These are phyloP conservation scores for Raddia distichophylla DNA, from an alignment of 176 grass and related monocot species.

Conservation along the genomic window DNA sequence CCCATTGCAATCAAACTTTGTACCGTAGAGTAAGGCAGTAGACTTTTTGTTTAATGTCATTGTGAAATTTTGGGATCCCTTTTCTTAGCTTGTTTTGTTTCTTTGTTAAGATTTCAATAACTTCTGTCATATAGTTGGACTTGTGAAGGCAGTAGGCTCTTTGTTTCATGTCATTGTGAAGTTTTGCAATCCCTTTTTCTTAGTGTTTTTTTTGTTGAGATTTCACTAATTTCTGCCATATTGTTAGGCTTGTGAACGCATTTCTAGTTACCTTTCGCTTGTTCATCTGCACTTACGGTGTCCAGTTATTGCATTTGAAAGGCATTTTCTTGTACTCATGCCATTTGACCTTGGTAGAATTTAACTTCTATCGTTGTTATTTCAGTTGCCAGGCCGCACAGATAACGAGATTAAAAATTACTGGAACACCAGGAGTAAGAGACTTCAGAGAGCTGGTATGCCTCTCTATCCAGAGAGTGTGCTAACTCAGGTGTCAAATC, in stretches of 20 bases:
- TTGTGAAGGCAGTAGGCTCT: not conserved
- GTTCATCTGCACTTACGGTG: not conserved
- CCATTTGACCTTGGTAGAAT: not conserved
- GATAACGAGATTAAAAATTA: conserved; percentile 90
- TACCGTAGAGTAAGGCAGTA: not conserved
- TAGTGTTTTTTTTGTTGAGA: not conserved
- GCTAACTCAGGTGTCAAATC: conserved; percentile 37
- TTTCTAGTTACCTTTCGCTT: conserved; percentile 1
- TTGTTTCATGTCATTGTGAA: not conserved
- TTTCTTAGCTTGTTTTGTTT: not conserved
- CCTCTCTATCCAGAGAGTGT: conserved; percentile 59
- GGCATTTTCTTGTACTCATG: conserved; percentile 5
- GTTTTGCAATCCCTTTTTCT: not conserved
- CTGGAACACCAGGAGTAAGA: conserved; percentile 79
- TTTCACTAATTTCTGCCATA: not conserved
- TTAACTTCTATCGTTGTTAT: conserved; percentile 27
- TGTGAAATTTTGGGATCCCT: not conserved
- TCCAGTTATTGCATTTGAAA: not conserved
- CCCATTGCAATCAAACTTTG: conserved; percentile 4
- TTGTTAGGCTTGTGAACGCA: conserved; percentile 19
- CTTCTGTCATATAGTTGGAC: not conserved
- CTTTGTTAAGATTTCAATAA: not conserved
- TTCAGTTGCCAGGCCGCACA: conserved; percentile 75
- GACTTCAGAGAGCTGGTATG: conserved; percentile 43
- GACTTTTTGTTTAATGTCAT: not conserved